Evolutionary conservation across 2,329 filamentous ascomycete genomes (phyloP).

Genomic region (Ramularia endophylla): DNA sequence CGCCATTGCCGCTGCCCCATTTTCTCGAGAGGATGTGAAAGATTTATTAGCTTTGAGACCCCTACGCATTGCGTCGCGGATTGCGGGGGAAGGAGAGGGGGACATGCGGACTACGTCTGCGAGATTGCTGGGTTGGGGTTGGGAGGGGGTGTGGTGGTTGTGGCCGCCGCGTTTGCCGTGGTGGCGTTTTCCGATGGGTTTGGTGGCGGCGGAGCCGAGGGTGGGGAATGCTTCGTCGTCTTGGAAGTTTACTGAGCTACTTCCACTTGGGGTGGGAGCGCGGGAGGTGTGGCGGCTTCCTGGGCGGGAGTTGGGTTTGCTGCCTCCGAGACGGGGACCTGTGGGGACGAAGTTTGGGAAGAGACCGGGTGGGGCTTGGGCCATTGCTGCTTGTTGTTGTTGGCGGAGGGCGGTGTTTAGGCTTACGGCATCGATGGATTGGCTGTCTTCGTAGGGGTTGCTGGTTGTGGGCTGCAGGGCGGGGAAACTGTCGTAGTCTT

Average conservation of each 20-base stretch:
- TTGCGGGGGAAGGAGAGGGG: constrained; percentile 60
- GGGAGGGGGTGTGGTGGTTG: constrained; percentile 56
- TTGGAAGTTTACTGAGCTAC: constrained; percentile 64
- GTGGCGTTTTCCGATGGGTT: constrained; percentile 74
- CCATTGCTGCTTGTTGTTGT: constrained; percentile 39
- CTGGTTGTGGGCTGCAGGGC: constrained; percentile 52
- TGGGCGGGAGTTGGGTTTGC: constrained; percentile 72
- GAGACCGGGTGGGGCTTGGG: constrained; percentile 57
- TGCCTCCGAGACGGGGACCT: constrained; percentile 33
- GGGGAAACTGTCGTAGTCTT: constrained; percentile 82
- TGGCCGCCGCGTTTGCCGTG: constrained; percentile 87
- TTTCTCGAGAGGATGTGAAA: constrained; percentile 60
- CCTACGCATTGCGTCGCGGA: constrained; percentile 47
- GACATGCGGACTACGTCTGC: constrained; percentile 96
- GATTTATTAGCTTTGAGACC: constrained; percentile 61
- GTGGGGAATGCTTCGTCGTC: constrained; percentile 95
- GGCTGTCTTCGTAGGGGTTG: constrained; percentile 37
- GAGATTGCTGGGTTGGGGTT: constrained; percentile 74
- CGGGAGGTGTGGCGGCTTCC: constrained; percentile 72
- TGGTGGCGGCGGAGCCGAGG: constrained; percentile 67
- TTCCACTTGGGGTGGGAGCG: constrained; percentile 58
- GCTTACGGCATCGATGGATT: constrained; percentile 32
- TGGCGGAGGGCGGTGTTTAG: constrained; percentile 38
- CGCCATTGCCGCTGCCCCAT: constrained; percentile 72
- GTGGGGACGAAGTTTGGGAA: constrained; percentile 53